Evolutionary conservation across 768 basidiomycete species (phyloP), one percentile per base, ranked within the genome.

Genomic region (Boletus huronensis): DNA sequence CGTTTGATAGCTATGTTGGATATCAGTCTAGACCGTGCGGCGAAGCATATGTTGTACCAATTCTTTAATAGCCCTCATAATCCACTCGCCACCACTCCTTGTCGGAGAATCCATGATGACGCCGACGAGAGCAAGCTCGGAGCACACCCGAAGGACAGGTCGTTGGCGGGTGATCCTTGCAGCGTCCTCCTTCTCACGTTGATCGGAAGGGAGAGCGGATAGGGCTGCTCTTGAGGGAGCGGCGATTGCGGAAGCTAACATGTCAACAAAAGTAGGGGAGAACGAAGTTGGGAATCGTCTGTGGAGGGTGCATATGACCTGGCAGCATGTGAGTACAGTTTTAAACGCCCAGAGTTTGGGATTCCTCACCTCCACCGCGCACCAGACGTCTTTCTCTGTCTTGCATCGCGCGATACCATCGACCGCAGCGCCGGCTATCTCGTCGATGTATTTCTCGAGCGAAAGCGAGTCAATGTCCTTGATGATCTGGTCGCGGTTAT

Each of bases 381-480:
- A 86, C 86, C 89, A 89, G 19, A 92, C 81, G 62, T 99, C 96
- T 59, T 87, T 86, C 70, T 97, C 96, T 0, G 89, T 90, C 75
- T 93, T 97, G 71, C 94, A 96, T 58, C 88, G 82, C 9, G 72
- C 72, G 38, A 94, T 76, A 5, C 97, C 97, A 66, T 99, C 97
- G 3, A 91, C 75, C 1, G 87, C 78, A 7, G 94, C 95, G 11
- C 84, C 83, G 1, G 88, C 90, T 58, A 98, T 87, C 73, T 99
- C 97, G 65, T 97, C 95, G 45, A 95, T 79, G 68, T 99, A 98
- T 72, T 97, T 98, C 74, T 93, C 93, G 53, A 99, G 77, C 2
- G 92, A 86, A 51, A 99, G 79, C 0, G 88, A 80, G 58, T 94
- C 88, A 59, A 97, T 85, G 64, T 99, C 97, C 72, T 94, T 98